Conservation (phyloP, 2,329 filamentous ascomycete genomes). For the Alternaria rosae region DNA sequence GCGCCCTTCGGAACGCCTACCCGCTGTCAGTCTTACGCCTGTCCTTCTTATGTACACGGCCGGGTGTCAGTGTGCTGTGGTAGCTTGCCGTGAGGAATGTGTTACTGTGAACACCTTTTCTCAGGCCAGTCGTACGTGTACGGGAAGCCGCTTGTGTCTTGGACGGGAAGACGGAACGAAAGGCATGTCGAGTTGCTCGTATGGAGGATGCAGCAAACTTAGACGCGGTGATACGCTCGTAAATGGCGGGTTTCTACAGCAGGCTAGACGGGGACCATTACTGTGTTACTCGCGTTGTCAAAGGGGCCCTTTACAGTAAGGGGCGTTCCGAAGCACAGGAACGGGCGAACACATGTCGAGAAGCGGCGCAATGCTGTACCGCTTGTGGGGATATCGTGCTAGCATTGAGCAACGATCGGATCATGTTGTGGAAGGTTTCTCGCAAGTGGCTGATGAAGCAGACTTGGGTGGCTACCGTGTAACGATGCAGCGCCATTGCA, state of each 20-base stretch:
- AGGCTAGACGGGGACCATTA: conserved; percentile 6
- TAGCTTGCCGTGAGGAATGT: conserved; percentile 3
- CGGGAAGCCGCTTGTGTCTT: conserved; percentile 15
- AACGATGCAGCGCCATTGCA: conserved; percentile 15
- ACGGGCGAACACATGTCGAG: conserved; percentile 31
- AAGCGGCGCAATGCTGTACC: conserved; percentile 34
- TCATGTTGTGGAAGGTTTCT: conserved; percentile 29
- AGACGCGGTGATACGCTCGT: conserved; percentile 19
- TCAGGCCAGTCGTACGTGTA: conserved; percentile 18
- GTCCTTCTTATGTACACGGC: conserved; percentile 4
- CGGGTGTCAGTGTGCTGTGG: conserved; percentile 6
- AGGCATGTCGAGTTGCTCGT: conserved; percentile 6
- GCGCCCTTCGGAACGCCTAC: conserved; percentile 15
- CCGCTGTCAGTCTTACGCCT: conserved; percentile 22
- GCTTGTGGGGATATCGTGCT: conserved; percentile 36
- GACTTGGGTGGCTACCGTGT: conserved; percentile 16
- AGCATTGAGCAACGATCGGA: conserved; percentile 20
- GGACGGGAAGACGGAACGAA: neutral
- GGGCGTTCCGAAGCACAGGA: conserved; percentile 14
- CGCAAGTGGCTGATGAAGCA: conserved; percentile 20
- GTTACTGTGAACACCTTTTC: conserved; percentile 2
- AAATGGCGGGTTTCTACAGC: conserved; percentile 10
- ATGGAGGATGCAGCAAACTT: conserved; percentile 16
- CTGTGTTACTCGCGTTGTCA: conserved; percentile 13
- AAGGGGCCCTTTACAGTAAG: conserved; percentile 14